phyloP scores from a whole-genome alignment of 176 grass and related monocot species.

The Oryza glaberrima region DNA sequence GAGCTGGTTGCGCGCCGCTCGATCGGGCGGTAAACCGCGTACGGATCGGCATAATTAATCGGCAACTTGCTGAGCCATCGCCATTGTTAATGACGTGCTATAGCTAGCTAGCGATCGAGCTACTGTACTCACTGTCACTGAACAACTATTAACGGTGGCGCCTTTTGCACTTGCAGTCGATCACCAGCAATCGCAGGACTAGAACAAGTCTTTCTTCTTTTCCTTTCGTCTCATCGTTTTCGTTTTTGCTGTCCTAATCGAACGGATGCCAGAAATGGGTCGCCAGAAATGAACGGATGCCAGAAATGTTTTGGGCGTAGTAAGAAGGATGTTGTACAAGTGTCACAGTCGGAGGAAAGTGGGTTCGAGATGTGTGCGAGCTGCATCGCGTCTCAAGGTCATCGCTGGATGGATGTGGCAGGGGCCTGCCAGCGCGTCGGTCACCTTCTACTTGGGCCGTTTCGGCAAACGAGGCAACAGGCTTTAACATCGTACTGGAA shows the following conservation, averaged over 20 bases:
- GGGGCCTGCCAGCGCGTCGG: neutral
- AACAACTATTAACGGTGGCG: too few relatives aligned
- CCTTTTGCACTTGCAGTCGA: neutral
- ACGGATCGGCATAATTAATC: neutral
- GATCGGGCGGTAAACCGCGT: neutral
- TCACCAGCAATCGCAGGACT: neutral
- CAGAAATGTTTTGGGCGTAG: neutral
- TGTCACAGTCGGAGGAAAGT: conserved; percentile 16
- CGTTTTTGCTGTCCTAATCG: neutral
- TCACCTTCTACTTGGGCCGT: neutral
- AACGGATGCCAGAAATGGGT: neutral
- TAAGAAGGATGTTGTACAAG: neutral
- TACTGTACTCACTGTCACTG: too few relatives aligned
- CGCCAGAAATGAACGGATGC: neutral
- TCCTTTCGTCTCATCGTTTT: neutral
- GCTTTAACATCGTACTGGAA: neutral
- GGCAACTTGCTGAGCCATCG: neutral
- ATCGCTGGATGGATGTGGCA: conserved; percentile 22
- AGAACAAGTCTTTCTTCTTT: neutral
- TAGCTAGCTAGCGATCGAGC: neutral
- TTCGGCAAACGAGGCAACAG: conserved; percentile 5
- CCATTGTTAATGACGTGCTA: neutral
- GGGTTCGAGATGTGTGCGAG: conserved; percentile 7
- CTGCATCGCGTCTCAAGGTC: neutral
- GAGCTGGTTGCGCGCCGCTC: neutral